Evolutionary conservation across 2,329 filamentous ascomycete species (phyloP), one percentile per base, ranked within the genome.

Genomic region (Xylaria sp.): DNA sequence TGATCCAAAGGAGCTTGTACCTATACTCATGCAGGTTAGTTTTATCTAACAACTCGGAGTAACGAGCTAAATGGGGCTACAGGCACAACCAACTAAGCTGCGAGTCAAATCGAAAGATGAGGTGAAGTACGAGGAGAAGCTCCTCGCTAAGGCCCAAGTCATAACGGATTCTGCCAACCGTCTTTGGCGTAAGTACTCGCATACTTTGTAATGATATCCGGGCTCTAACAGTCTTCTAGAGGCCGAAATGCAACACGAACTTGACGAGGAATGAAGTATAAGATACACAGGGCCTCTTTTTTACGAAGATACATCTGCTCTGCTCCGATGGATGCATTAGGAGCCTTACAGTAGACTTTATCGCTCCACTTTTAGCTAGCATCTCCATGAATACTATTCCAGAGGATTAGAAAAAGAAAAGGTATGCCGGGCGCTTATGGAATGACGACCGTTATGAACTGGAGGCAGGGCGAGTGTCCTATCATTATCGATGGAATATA

Each of bases 81-180:
- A 90, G 87, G 90, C 89, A 4, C 91, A 92, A 80, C 89, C 90
- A 21, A 90, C 87, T 73, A 92, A 91, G 78, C 80, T 85, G 50
- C 85, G 87, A 42, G 78, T 88, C 13, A 86, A 87, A 69, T 83
- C 83, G 0, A 81, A 84, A 32, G 87, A 91, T 35, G 87, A 88
- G 60, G 82, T 86, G 55, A 89, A 87, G 66, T 89, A 90, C 71
- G 83, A 85, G 57, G 86, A 88, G 63, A 93, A 92, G 76, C 77
- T 93, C 35, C 78, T 89, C 18, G 81, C 82, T 21, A 93, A 92
- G 77, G 91, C 91, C 1, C 87, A 88, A 67, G 83, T 90, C 40
- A 93, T 94, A 69, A 85, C 89, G 32, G 84, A 88, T 35, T 90
- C 90, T 54, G 91, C 92, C 21, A 92, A 88, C 79, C 85, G 86